Evolutionary conservation across 495 filamentous ascomycete species (phyloP).

Genomic region (Rhypophila decipiens): DNA sequence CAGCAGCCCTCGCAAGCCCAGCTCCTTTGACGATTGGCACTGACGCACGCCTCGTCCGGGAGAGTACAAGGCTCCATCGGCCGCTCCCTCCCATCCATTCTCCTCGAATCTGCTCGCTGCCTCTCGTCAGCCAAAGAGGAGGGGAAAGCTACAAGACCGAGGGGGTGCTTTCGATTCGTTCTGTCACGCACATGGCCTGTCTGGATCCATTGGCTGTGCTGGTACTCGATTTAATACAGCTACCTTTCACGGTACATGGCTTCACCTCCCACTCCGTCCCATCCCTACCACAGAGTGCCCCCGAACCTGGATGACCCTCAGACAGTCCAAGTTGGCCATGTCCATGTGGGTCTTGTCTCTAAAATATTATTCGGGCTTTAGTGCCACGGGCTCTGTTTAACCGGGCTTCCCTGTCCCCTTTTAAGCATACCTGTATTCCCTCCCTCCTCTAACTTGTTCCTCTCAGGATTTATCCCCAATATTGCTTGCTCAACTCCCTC

Average conservation of each 20-base stretch:
- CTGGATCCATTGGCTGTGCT: conserved; percentile 4
- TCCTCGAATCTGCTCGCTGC: no score
- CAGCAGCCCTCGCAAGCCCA: no score
- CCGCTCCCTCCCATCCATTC: no score
- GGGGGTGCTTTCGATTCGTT: not conserved
- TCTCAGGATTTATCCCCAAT: conserved; percentile 10
- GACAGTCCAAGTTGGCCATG: not conserved
- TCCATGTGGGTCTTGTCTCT: conserved; percentile 13
- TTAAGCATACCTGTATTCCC: conserved; percentile 10
- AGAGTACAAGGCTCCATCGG: not conserved
- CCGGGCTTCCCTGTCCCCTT: conserved; percentile 15
- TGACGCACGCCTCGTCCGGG: conserved; percentile 1
- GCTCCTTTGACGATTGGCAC: conserved; percentile 1
- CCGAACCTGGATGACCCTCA: not conserved
- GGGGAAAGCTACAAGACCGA: no score
- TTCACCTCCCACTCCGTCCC: not conserved
- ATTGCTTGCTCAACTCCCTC: not conserved
- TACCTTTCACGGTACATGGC: not conserved
- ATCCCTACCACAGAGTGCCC: not conserved
- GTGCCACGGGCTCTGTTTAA: conserved; percentile 15
- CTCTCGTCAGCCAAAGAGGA: no score
- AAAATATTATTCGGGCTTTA: conserved; percentile 15
- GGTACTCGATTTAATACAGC: not conserved
- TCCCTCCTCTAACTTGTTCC: conserved; percentile 4
- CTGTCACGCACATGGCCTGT: no score